phyloP scores from a whole-genome alignment of 2,329 filamentous ascomycete species.

The Cladophialophora yegresii region DNA sequence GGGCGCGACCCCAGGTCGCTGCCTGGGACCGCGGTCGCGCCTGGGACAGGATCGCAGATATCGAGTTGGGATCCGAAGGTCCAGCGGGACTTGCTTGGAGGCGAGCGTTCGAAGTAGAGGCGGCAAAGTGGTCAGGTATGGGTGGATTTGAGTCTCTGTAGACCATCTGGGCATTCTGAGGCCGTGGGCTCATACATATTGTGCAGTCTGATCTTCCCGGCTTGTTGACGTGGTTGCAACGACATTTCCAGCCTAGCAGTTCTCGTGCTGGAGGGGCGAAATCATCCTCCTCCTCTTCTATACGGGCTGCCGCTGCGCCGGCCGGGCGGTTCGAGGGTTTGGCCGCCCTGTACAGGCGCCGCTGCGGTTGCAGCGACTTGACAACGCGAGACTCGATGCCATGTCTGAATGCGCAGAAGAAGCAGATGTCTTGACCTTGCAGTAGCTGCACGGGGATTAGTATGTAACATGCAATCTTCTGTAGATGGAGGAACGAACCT shows the following conservation, averaged over 20 bases:
- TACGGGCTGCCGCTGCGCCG: constrained; percentile 35
- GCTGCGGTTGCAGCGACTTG: constrained; percentile 33
- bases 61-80: constrained; percentile 39
- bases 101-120: background rate
- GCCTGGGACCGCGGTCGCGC: constrained; percentile 47
- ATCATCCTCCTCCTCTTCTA: constrained; percentile 33
- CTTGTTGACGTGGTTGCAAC: constrained; percentile 31
- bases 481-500: constrained; percentile 8
- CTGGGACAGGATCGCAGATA: constrained; percentile 54
- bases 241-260: constrained; percentile 27
- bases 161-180: constrained; percentile 28
- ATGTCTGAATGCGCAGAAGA: constrained; percentile 42
- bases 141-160: constrained; percentile 14
- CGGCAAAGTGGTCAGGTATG: background rate
- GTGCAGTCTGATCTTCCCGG: constrained; percentile 36
- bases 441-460: constrained; percentile 40
- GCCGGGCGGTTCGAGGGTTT: constrained; percentile 38
- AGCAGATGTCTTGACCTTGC: constrained; percentile 45
- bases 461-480: constrained; percentile 2
- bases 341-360: constrained; percentile 44
- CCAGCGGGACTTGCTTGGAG: background rate
- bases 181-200: constrained; percentile 38
- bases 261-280: constrained; percentile 18
- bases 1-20: background rate
- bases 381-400: constrained; percentile 35